Percentiles rank a stretch among this genome's conserved stretches.
Evolutionary conservation across 164 flowering plant genomes (phyloP).

Genomic region (Chimonanthus praecox): DNA sequence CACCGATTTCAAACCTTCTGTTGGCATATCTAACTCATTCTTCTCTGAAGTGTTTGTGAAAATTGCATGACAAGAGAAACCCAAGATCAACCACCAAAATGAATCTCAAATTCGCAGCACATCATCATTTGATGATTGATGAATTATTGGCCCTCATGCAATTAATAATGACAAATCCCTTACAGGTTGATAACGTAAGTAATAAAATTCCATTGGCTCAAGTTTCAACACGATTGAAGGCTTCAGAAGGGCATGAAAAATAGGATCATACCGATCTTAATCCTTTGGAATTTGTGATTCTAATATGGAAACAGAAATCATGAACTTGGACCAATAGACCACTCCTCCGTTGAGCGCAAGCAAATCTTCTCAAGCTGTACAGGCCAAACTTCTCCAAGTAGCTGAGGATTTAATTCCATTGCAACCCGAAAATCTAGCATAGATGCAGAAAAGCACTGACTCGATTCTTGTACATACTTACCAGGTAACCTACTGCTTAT

Average conservation of each 20-base stretch:
- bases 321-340: slow-evolving; percentile 23
- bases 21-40: slow-evolving; percentile 14
- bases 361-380: slow-evolving; percentile 58
- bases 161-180: background rate
- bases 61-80: slow-evolving; percentile 7
- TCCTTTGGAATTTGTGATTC: background rate
- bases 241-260: background rate
- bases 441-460: slow-evolving; percentile 26
- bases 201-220: background rate
- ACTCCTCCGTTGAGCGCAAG: slow-evolving; percentile 28
- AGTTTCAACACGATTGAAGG: background rate
- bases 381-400: slow-evolving; percentile 82
- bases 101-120: slow-evolving; percentile 7
- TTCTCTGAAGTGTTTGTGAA: slow-evolving; percentile 10
- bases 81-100: slow-evolving; percentile 10
- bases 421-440: slow-evolving; percentile 58
- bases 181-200: background rate
- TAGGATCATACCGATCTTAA: background rate
- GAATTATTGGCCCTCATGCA: background rate
- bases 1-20: background rate
- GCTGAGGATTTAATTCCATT: slow-evolving; percentile 62
- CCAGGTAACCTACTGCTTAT: slow-evolving; percentile 21
- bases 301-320: background rate
- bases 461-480: slow-evolving; percentile 17
- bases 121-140: slow-evolving; percentile 1